phyloP scores from a whole-genome alignment of 805 yeast species.

The Saturnispora besseyi region DNA sequence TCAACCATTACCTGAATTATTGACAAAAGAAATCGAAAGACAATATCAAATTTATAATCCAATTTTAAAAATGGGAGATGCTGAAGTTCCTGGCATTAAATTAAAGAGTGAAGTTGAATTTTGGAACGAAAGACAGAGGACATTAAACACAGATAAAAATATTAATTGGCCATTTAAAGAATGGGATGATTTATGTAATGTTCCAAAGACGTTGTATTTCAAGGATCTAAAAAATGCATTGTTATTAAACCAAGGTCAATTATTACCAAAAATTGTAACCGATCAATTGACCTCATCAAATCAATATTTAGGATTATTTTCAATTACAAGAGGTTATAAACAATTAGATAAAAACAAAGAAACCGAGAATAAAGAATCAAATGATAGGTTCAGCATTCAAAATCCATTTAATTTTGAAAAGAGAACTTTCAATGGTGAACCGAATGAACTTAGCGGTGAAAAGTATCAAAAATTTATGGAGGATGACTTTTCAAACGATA shows the following conservation, averaged over 20 bases:
- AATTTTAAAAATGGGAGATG: neutral
- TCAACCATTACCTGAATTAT: slow-evolving; percentile 42
- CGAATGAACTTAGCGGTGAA: slow-evolving; percentile 18
- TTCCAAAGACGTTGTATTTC: slow-evolving; percentile 23
- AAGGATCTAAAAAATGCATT: slow-evolving; percentile 18
- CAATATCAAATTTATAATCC: slow-evolving; percentile 34
- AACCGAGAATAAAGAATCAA: neutral
- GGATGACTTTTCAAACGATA: slow-evolving; percentile 40
- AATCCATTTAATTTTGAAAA: neutral
- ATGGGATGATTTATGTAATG: slow-evolving; percentile 18
- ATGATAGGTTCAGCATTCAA: neutral
- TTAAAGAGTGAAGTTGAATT: slow-evolving; percentile 19
- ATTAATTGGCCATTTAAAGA: slow-evolving; percentile 23
- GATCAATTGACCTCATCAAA: slow-evolving; percentile 20
- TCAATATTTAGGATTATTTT: slow-evolving; percentile 37
- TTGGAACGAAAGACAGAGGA: slow-evolving; percentile 26
- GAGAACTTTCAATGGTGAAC: slow-evolving; percentile 1
- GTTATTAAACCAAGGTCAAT: slow-evolving; percentile 21
- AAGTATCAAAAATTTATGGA: slow-evolving; percentile 40
- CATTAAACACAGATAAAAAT: neutral
- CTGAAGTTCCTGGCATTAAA: slow-evolving; percentile 9
- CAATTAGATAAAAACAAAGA: slow-evolving; percentile 9
- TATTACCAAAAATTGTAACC: slow-evolving; percentile 21
- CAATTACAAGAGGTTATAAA: slow-evolving; percentile 42
- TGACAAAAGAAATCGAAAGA: slow-evolving; percentile 49